Conservation (phyloP, 371 early-diverging fungal genomes). For the Mortierella sp. region DNA sequence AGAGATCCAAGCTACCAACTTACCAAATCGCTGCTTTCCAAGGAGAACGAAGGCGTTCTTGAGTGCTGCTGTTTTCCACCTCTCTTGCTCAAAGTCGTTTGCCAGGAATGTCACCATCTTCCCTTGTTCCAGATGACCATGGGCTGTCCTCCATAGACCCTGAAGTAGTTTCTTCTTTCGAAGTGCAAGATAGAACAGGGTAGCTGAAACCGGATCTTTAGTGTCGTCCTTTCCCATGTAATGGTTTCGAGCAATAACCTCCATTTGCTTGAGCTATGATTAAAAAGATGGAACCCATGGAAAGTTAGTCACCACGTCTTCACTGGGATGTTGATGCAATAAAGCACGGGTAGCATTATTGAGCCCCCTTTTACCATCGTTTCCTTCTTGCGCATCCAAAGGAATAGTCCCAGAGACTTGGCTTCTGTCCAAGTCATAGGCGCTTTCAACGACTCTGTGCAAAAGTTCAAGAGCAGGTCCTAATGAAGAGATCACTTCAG, state of each 20-base stretch:
- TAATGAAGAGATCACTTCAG: constrained; percentile 20
- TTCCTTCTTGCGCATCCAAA: constrained; percentile 86
- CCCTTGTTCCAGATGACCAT: constrained; percentile 84
- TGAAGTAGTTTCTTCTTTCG: constrained; percentile 86
- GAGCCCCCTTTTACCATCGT: constrained; percentile 66
- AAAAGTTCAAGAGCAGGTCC: constrained; percentile 80
- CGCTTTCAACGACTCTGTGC: constrained; percentile 63
- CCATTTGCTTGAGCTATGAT: constrained; percentile 73
- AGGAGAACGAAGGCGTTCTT: constrained; percentile 98
- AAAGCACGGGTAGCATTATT: background rate
- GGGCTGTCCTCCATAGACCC: constrained; percentile 91
- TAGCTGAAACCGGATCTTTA: constrained; percentile 86
- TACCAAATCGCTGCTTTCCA: constrained; percentile 94
- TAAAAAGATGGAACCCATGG: no score
- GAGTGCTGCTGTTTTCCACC: constrained; percentile 93
- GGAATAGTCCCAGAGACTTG: constrained; percentile 80
- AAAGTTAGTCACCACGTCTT: no score
- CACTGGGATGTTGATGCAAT: no score
- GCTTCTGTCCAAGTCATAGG: constrained; percentile 87
- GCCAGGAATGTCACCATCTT: constrained; percentile 89
- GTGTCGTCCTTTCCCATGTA: constrained; percentile 82
- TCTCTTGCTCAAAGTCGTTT: constrained; percentile 87
- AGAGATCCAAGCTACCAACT: constrained; percentile 4
- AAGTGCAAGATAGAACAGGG: constrained; percentile 88
- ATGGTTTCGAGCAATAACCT: constrained; percentile 88